Base-by-base conservation (phyloP, 2,329 filamentous ascomycete genomes). In the Scleromitrula shiraiana region DNA sequence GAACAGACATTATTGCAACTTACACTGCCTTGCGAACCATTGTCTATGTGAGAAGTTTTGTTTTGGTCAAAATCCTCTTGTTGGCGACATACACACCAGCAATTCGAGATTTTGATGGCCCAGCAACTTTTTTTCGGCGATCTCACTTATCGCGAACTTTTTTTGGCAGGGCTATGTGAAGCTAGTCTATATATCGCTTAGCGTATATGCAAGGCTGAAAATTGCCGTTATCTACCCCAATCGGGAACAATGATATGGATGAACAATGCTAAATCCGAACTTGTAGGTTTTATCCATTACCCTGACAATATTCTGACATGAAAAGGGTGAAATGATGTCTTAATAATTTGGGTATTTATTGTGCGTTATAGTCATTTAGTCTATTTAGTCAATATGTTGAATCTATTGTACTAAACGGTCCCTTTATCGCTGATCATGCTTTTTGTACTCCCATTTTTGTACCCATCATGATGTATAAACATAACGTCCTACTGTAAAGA, bases 11-110 rank as follows among this genome's bases (percentile, higher is more conserved):
- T n/a, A 14, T n/a, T 33, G 15, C 12, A 17, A 52, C 53, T 43
- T 53, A 63, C 62, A 64, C 50, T 50, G 60, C 62, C 43, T 63
- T 64, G 36, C 58, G 58, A 46, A 54, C 55, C 62, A 64, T 63
- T n/a, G 49, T 50, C 15, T 26, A 46, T 29, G 17, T 26, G 17
- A 38, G 10, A 36, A 35, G 8, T 19, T n/a, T n/a, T n/a, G n/a
- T 12, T 30, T 17, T 15, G 38, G 26, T 41, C 22, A 35, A 33
- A 35, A 15, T 39, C 52, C 53, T 53, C 51, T 56, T 17, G 51
- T 58, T 26, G 52, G 52, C 46, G 52, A 55, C 50, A 56, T 51
- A 46, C 36, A 50, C 38, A 49, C 41, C n/a, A 38, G 24, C 20
- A 35, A 47, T 19, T 47, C n/a, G 27, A 36, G 38, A 12, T 47